A percentile compares a stretch with the other conserved stretches of the same genome.
These are phyloP conservation scores for Protomyces pachydermus DNA, from an alignment of 1,139 yeast species.

Conservation along the genomic window DNA sequence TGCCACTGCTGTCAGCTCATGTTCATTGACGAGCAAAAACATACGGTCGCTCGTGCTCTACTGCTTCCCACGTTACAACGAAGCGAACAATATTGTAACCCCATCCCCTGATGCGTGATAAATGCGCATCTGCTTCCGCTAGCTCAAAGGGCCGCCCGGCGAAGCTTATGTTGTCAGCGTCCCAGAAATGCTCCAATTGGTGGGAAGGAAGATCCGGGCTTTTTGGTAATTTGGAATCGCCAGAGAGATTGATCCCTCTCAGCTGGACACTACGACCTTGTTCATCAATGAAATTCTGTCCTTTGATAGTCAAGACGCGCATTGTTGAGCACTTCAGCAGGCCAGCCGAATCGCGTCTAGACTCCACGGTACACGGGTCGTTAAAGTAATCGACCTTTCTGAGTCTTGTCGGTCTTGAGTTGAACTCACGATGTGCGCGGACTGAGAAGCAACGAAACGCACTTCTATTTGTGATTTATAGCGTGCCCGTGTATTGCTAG, in stretches of 20 bases:
- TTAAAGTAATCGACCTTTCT: too few relatives aligned
- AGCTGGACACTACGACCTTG: slow-evolving; percentile 57
- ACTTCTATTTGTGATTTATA: too few relatives aligned
- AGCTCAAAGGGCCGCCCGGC: slow-evolving; percentile 77
- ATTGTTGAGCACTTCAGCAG: too few relatives aligned
- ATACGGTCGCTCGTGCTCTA: slow-evolving; percentile 79
- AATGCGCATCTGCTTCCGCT: slow-evolving; percentile 64
- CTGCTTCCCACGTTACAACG: slow-evolving; percentile 84
- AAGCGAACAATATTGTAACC: slow-evolving; percentile 78
- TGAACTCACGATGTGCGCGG: too few relatives aligned
- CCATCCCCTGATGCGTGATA: slow-evolving; percentile 65
- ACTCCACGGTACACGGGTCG: too few relatives aligned
- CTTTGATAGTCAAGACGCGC: neutral
- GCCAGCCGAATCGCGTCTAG: too few relatives aligned
- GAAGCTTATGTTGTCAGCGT: slow-evolving; percentile 69
- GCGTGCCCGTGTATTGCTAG: too few relatives aligned
- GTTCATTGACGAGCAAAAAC: too few relatives aligned
- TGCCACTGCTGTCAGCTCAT: slow-evolving; percentile 41
- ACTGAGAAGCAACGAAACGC: too few relatives aligned
- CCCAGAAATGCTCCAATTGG: slow-evolving; percentile 51
- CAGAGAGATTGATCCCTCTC: slow-evolving; percentile 80
- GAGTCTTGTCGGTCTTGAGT: too few relatives aligned
- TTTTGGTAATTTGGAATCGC: slow-evolving; percentile 66
- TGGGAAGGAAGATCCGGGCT: slow-evolving; percentile 54
- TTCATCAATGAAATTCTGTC: slow-evolving; percentile 49